Base-by-base conservation (phyloP, 1,284 basidiomycete species). In the Gastroboletus turbinatus region DNA sequence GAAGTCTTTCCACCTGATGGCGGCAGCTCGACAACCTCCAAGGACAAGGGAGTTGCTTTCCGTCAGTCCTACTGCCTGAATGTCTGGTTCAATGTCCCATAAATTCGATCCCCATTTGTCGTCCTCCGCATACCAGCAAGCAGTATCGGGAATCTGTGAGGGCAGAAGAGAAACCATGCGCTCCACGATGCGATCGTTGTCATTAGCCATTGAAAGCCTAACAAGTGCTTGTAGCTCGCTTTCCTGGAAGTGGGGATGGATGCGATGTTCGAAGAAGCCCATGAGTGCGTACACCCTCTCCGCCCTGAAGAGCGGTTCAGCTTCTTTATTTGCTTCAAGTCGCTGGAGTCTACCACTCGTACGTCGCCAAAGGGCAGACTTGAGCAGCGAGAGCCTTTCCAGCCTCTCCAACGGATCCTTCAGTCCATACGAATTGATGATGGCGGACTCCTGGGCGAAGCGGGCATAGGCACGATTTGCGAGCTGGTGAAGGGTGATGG, bases 251-350 rank as follows among this genome's bases (percentile, higher is more conserved):
- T 68, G 45, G 13, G 64, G 69, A 17, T 55, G 40, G 43, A 70
- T 69, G 0, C 57, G 67, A 49, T 67, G 67, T 6, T 65, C 57
- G 23, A 71, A 67, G 45, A 71, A 69, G 4, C 60, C 60, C 69
- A 68, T 70, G 1, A 71, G 56, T 8, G 64, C 59, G 8, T 68
- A 68, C 23, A 71, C 69, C 25, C 54, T 65, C 19, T 67, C 66
- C 21, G 61, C 63, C 32, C 45, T 46, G 39, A 63, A 67, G 32
- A 43, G 23, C 10, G n/a, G 25, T 21, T 27, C 27, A 17, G n/a
- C 40, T 9, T 47, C 27, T 11, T 29, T 46, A 1, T 46, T 29
- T 21, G 8, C 42, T 10, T 46, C 47, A 17, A 49, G 13, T 19
- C 2, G 17, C 8, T 46, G 23, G 13, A 46, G 13, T 27, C 4